phyloP scores from a whole-genome alignment of 2,329 filamentous ascomycete species.

The Alternaria viburni region DNA sequence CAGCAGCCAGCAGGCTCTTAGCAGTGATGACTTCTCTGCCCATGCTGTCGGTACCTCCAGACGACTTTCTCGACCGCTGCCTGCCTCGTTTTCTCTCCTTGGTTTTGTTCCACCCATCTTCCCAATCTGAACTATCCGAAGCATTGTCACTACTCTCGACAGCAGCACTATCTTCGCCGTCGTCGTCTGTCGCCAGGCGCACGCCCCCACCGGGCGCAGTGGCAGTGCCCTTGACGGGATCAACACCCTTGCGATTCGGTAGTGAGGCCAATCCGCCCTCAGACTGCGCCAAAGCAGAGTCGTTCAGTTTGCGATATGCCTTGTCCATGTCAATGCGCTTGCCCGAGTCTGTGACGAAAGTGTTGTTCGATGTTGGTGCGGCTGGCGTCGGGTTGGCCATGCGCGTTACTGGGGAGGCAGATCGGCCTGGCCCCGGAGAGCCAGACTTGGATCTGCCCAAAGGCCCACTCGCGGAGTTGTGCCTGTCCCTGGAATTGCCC shows the following conservation, averaged over 20 bases:
- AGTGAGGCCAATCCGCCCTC: slow-evolving; percentile 68
- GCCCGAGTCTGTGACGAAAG: slow-evolving; percentile 65
- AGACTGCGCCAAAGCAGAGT: slow-evolving; percentile 70
- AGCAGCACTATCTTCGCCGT: slow-evolving; percentile 61
- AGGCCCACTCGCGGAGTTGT: slow-evolving; percentile 49
- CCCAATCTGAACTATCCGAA: slow-evolving; percentile 63
- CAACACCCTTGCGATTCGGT: slow-evolving; percentile 56
- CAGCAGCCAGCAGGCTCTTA: slow-evolving; percentile 72
- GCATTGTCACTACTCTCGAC: slow-evolving; percentile 73
- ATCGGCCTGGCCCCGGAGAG: slow-evolving; percentile 47
- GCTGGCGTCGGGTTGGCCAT: slow-evolving; percentile 57
- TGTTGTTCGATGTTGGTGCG: slow-evolving; percentile 49
- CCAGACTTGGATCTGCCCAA: slow-evolving; percentile 47
- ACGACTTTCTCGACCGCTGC: slow-evolving; percentile 44
- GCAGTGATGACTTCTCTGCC: slow-evolving; percentile 51
- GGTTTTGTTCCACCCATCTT: slow-evolving; percentile 60
- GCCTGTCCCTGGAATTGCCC: slow-evolving; percentile 40
- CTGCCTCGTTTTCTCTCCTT: slow-evolving; percentile 49
- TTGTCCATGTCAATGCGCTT: slow-evolving; percentile 70
- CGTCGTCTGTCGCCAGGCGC: slow-evolving; percentile 60
- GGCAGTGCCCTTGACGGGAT: slow-evolving; percentile 48
- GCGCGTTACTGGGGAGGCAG: slow-evolving; percentile 47
- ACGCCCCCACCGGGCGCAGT: slow-evolving; percentile 57
- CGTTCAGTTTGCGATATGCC: slow-evolving; percentile 73
- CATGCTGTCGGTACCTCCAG: slow-evolving; percentile 44